These are phyloP conservation scores for Xylariaceae sp. DNA, from an alignment of 2,329 filamentous ascomycete species.

Conservation along the genomic window DNA sequence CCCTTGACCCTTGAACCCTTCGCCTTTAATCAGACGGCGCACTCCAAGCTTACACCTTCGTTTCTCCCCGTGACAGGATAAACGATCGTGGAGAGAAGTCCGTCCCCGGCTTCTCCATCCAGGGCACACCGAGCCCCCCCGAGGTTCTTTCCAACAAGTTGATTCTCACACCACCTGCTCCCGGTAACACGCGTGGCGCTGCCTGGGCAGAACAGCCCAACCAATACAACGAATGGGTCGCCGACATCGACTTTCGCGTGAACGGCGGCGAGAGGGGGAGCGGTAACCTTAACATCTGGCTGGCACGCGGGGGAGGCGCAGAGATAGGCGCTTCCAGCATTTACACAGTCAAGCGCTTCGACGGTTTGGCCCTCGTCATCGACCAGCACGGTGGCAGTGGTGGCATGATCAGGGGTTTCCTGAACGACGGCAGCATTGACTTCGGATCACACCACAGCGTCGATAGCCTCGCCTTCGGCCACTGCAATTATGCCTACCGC, in stretches of 20 bases:
- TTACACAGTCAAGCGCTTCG: constrained; percentile 80
- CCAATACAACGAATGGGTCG: constrained; percentile 67
- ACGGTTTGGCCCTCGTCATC: constrained; percentile 82
- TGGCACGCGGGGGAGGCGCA: constrained; percentile 64
- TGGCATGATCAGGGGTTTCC: constrained; percentile 83
- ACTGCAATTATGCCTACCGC: constrained; percentile 86
- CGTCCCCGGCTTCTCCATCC: constrained; percentile 53
- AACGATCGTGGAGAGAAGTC: constrained; percentile 53
- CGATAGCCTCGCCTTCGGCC: constrained; percentile 84
- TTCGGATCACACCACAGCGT: constrained; percentile 72
- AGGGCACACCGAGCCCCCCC: constrained; percentile 51
- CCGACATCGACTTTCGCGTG: constrained; percentile 82
- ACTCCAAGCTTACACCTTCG: constrained; percentile 15
- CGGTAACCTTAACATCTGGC: constrained; percentile 94
- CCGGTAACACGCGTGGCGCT: constrained; percentile 78
- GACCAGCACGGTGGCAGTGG: constrained; percentile 74
- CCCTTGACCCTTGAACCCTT: background rate
- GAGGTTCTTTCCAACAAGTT: constrained; percentile 81
- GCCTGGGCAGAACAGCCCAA: constrained; percentile 70
- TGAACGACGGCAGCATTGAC: constrained; percentile 84
- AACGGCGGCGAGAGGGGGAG: constrained; percentile 79
- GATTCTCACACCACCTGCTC: constrained; percentile 82
- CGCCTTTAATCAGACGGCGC: background rate
- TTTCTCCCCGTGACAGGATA: constrained; percentile 46
- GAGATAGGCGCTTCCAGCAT: constrained; percentile 69